Conservation (phyloP, 495 filamentous ascomycete genomes). For the Penicillium roqueforti region DNA sequence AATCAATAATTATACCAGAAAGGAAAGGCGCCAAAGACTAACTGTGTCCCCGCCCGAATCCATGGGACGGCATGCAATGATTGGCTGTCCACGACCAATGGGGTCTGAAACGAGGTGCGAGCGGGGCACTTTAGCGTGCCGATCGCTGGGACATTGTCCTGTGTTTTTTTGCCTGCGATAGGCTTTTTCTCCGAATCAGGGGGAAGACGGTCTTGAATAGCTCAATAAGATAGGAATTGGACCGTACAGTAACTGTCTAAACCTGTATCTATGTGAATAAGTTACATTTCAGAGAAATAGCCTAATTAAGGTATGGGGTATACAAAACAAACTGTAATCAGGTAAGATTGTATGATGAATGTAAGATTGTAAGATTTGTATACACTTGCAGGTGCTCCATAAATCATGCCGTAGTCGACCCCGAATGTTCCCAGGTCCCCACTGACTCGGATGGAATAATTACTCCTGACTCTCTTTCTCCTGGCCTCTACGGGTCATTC, state of each 20-base stretch:
- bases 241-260: not conserved
- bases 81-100: slow-evolving; percentile 1
- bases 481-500: not conserved
- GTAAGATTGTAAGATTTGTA: not conserved
- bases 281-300: not conserved
- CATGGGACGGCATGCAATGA: not conserved
- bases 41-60: not conserved
- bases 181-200: not conserved
- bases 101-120: slow-evolving; percentile 2
- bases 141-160: slow-evolving; percentile 9
- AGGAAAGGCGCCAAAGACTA: slow-evolving; percentile 3
- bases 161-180: not conserved
- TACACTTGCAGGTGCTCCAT: slow-evolving; percentile 9
- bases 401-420: slow-evolving; percentile 20
- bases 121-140: slow-evolving; percentile 6
- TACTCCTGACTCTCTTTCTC: slow-evolving; percentile 15
- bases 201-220: not conserved
- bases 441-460: slow-evolving; percentile 6
- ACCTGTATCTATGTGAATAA: not conserved
- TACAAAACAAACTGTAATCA: not conserved
- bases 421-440: slow-evolving; percentile 14
- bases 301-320: not conserved
- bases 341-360: slow-evolving; percentile 1
- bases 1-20: slow-evolving; percentile 4
- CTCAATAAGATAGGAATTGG: not conserved